Evolutionary conservation across 2,329 filamentous ascomycete species (phyloP).

Genomic region (Colletotrichum lentis): DNA sequence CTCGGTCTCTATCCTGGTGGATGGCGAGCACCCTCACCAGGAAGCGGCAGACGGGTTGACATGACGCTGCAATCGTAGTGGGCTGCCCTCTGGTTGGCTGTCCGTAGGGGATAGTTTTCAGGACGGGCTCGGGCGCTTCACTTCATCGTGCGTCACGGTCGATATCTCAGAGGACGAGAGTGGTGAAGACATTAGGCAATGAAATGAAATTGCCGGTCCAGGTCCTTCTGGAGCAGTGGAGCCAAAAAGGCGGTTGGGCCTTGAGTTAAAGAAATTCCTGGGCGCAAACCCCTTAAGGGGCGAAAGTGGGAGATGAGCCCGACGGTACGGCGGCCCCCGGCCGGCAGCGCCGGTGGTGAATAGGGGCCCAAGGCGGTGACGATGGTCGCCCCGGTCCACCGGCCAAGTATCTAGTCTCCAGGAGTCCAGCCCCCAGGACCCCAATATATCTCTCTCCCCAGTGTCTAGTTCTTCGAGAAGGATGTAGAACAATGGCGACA

Average conservation of each 20-base stretch:
- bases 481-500: conserved; percentile 18
- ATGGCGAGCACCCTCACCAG: conserved; percentile 3
- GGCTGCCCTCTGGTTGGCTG: conserved; percentile 22
- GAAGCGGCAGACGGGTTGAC: conserved; percentile 28
- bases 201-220: conserved; percentile 36
- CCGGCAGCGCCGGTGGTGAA: conserved; percentile 31
- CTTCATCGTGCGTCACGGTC: background rate
- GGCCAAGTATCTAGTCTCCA: conserved; percentile 9
- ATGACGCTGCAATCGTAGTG: conserved; percentile 19
- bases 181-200: conserved; percentile 3
- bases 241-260: conserved; percentile 21
- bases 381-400: conserved; percentile 16
- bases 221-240: conserved; percentile 33
- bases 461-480: conserved; percentile 32
- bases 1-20: conserved; percentile 17
- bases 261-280: conserved; percentile 24
- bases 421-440: background rate
- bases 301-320: conserved; percentile 30
- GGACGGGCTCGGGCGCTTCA: conserved; percentile 25
- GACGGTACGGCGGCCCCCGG: conserved; percentile 24
- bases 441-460: too few relatives aligned
- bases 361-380: conserved; percentile 33
- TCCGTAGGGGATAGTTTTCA: background rate
- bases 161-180: background rate
- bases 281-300: conserved; percentile 29